phyloP scores from a whole-genome alignment of 2,329 filamentous ascomycete species.

The Metarhizium sp. region DNA sequence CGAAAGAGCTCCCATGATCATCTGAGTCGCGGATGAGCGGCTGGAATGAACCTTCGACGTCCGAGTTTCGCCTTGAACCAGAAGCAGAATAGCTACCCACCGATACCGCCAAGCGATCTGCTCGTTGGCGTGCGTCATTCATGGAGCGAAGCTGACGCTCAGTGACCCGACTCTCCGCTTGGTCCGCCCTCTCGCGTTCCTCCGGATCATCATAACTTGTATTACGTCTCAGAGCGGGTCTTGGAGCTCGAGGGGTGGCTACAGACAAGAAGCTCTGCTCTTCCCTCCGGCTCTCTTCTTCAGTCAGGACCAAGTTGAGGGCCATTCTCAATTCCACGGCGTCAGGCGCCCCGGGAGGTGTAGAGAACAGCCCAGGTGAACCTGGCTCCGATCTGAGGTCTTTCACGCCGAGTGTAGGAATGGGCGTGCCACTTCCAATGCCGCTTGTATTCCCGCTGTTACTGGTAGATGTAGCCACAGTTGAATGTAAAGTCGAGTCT shows the following conservation, averaged over 20 bases:
- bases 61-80: conserved; percentile 27
- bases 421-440: not conserved
- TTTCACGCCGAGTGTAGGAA: not conserved
- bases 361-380: conserved; percentile 12
- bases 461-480: not conserved
- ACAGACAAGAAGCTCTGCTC: conserved; percentile 6
- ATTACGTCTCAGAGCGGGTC: conserved; percentile 31
- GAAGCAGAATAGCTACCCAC: conserved; percentile 28
- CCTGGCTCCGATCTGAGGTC: not conserved
- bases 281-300: conserved; percentile 15
- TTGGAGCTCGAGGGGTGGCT: conserved; percentile 14
- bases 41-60: conserved; percentile 23
- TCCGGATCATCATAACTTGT: conserved; percentile 32
- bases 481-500: not conserved
- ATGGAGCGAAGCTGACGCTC: conserved; percentile 30
- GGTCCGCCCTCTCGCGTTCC: conserved; percentile 30
- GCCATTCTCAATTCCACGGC: conserved; percentile 28
- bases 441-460: not conserved
- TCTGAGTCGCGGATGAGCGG: conserved; percentile 21
- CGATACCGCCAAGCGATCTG: conserved; percentile 28
- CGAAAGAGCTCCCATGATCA: conserved; percentile 11
- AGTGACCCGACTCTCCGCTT: conserved; percentile 26
- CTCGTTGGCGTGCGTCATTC: conserved; percentile 29
- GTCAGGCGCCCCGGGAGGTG: conserved; percentile 26
- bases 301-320: conserved; percentile 27